Percentiles rank a stretch among this genome's conserved stretches.
Evolutionary conservation across 2,329 filamentous ascomycete genomes (phyloP).

Genomic region (Neofusicoccum sp.): DNA sequence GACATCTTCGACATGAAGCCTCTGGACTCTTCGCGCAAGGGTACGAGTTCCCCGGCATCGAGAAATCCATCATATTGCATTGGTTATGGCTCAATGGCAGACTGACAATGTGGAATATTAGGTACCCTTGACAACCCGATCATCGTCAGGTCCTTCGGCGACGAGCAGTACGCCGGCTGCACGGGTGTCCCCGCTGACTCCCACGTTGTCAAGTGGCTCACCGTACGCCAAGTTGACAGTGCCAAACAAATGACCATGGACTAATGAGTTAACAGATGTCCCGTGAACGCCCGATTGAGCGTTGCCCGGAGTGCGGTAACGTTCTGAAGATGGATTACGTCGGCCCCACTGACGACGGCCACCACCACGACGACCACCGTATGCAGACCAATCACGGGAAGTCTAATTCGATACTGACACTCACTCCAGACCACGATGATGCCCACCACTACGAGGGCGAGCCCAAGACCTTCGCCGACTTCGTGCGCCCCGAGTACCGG

Average conservation of each 20-base stretch:
- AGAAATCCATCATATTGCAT: neutral
- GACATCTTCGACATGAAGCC: slow-evolving; percentile 99
- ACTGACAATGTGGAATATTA: slow-evolving; percentile 39
- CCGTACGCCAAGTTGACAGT: slow-evolving; percentile 57
- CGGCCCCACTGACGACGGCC: slow-evolving; percentile 76
- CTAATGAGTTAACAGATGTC: slow-evolving; percentile 61
- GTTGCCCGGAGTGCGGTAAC: slow-evolving; percentile 94
- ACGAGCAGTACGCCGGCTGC: slow-evolving; percentile 97
- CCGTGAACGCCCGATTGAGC: slow-evolving; percentile 86
- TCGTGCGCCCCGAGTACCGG: slow-evolving; percentile 91
- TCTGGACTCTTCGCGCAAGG: slow-evolving; percentile 85
- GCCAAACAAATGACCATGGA: slow-evolving; percentile 12
- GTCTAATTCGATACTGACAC: neutral
- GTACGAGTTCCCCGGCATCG: slow-evolving; percentile 52
- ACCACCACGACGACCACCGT: slow-evolving; percentile 57
- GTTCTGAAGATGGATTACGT: slow-evolving; percentile 98
- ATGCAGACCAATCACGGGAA: neutral
- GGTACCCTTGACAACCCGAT: slow-evolving; percentile 88
- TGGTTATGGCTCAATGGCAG: neutral
- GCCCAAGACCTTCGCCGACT: slow-evolving; percentile 97
- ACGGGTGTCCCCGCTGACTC: slow-evolving; percentile 93
- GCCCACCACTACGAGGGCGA: slow-evolving; percentile 66
- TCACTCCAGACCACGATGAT: slow-evolving; percentile 42
- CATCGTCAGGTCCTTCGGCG: slow-evolving; percentile 84
- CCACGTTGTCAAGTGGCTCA: slow-evolving; percentile 88